Evolutionary conservation across 2,329 filamentous ascomycete genomes (phyloP), one percentile per base, ranked within the genome.

Genomic region (Coniochaeta sp.): DNA sequence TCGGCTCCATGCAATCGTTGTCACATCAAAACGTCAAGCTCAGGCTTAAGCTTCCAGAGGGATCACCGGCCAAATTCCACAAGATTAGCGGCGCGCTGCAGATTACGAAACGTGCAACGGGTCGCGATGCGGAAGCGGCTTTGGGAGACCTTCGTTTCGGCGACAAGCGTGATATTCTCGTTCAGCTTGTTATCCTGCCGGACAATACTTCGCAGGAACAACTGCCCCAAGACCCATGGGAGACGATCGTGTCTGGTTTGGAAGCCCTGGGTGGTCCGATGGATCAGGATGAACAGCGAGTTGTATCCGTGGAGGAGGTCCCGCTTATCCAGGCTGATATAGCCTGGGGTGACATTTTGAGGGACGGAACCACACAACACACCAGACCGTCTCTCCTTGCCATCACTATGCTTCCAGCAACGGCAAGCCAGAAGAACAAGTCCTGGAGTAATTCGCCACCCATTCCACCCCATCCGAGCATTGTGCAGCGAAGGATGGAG

Each of bases 1-100:
- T 99, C 31, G 95, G 95, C 55, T 88, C 91, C 16, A 83, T 98
- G 71, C 95, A 99, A 74, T 92, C 91, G 1, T 88, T 91, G 31
- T 98, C 95, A n/a, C 95, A 99, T 72, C 95, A 98, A 72, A 98
- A 98, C 70, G 95, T 96, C 61, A 97, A 96, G 78, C 82, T 99
- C 59, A 96, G 96, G 79, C 85, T 99, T 60, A 90, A 91, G 67
- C 79, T 99, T 8, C 95, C 95, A 0, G 95, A 99, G 76, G 95
- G 95, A 22, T 99, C 95, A 2, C 95, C 93, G 0, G 95, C 95
- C 68, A 97, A 96, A 71, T 99, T 99, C 72, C 91, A 97, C 73
- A 99, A 99, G 77, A 98, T 99, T 69, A 97, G 91, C 69, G 95
- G 95, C 59, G 95, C 93, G 5, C 79, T 99, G 61, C 93, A 98